Conservation (phyloP, 805 yeast genomes). For the Sugiyamaella valdiviana region DNA sequence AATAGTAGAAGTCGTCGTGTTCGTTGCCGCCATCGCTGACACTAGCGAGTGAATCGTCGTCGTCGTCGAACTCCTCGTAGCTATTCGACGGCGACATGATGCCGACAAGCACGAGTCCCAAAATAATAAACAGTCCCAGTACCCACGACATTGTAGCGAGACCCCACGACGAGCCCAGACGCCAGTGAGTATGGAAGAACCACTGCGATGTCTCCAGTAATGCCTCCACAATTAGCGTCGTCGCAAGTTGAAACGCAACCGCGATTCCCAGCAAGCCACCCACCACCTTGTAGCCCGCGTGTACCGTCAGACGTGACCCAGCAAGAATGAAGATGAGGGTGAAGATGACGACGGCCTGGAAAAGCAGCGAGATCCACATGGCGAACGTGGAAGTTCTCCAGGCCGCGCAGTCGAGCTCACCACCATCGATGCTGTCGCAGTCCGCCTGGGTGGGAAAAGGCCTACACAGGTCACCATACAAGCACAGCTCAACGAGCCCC, state of each 20-base stretch:
- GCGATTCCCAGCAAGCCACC: slow-evolving; percentile 6
- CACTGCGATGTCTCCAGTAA: slow-evolving; percentile 14
- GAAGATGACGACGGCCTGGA: slow-evolving; percentile 23
- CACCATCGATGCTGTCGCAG: slow-evolving; percentile 14
- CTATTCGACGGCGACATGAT: slow-evolving; percentile 14
- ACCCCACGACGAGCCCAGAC: slow-evolving; percentile 20
- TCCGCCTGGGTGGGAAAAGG: slow-evolving; percentile 21
- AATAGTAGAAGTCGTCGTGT: slow-evolving; percentile 17
- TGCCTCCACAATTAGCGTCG: slow-evolving; percentile 11
- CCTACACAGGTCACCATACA: slow-evolving; percentile 9
- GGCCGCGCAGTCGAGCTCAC: slow-evolving; percentile 24
- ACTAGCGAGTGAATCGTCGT: slow-evolving; percentile 14
- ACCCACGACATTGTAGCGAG: slow-evolving; percentile 18
- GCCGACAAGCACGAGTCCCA: slow-evolving; percentile 22
- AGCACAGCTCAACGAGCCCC: slow-evolving; percentile 15
- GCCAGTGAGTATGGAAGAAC: slow-evolving; percentile 20
- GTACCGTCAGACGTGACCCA: slow-evolving; percentile 14
- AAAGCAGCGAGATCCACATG: slow-evolving; percentile 22
- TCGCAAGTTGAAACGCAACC: slow-evolving; percentile 4
- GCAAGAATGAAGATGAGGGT: slow-evolving; percentile 19
- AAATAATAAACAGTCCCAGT: slow-evolving; percentile 14
- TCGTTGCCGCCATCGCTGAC: slow-evolving; percentile 17
- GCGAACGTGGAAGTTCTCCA: slow-evolving; percentile 28
- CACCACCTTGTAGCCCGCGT: slow-evolving; percentile 17
- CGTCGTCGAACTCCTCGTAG: slow-evolving; percentile 18